Evolutionary conservation across 148 eudicot genomes (phyloP), one percentile per base, ranked within the genome.

Genomic region (Mesembryanthemum crystallinum): DNA sequence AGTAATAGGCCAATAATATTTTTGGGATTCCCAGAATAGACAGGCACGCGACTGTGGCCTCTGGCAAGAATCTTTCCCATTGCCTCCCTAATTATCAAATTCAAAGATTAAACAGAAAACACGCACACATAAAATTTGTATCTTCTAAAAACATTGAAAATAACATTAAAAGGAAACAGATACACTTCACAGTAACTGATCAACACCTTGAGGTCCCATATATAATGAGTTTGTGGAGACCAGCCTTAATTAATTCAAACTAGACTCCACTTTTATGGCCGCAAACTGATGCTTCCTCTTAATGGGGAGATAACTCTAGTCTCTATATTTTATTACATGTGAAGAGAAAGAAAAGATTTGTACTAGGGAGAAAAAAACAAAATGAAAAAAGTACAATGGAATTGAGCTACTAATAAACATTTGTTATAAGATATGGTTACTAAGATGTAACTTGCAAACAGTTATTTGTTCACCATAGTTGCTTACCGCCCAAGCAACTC

Each of bases 11-110:
- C 98, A 75, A 94, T 90, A 58, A 94, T 88, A 76, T 94, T 94
- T 69, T 81, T 91, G 66, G 91, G 90, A 81, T 83, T 86, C 69
- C 88, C 95, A 0, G 88, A 85, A 80, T 90, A 94, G 55, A 94
- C 93, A 62, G 98, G 98, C 73, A 94, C 89, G 43, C 97, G 98
- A 69, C 98, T 94, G 81, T 94, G 98, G 37, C 98, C 98, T 39
- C 91, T 85, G 29, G 97, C 94, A 73, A 94, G 97, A 81, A 94
- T 85, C 79, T 87, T 94, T 58, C 97, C 98, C 90, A 94, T 86
- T 67, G 90, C 90, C 82, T 94, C 97, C 98, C 97, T 94, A 81
- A 29, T 39, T 45, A 59, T 18, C 7, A 59, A 71, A 43, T 74
- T 1, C 64, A 63, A 71, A 13, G 23, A 58, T 51, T 54, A 65